Base-by-base conservation (phyloP, 1,284 basidiomycete species). In the Pulveroboletus sp. region DNA sequence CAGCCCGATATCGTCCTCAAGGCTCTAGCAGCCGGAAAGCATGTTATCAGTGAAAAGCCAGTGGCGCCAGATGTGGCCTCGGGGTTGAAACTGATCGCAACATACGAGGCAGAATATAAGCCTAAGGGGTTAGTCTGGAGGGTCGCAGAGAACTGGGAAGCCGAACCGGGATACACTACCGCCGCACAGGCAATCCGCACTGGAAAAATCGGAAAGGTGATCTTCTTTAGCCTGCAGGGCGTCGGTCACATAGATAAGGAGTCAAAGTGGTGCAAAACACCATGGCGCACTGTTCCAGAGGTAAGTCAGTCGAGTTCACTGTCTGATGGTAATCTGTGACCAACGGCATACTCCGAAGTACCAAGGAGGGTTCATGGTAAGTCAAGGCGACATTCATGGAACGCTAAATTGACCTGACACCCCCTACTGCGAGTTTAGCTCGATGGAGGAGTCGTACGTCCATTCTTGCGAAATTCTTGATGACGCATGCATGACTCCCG, bases 31-130 rank as follows among this genome's bases (percentile, higher is more conserved):
- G 87, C 89, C 1, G 91, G 92, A 24, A 95, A 95, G 74, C 89
- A 94, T 65, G 91, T 95, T 48, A 71, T 95, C 54, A 89, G 86
- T 71, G 89, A 94, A 78, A 95, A 95, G 68, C 93, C 93, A 8
- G 79, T 94, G n/a, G 90, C 85, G 2, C 78, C 85, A 38, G 84
- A 88, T 63, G 85, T 94, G 31, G 76, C 78, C 35, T 74, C 77
- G 4, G 92, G 88, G 1, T 72, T 82, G 44, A 74, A 77, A 56
- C 78, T 94, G 35, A 86, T 95, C 66, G 75, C 79, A 42, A 78
- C 77, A 51, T 94, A 91, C 68, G 82, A 91, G 64, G 69, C 70
- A 45, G 70, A 74, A 36, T 92, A 84, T 74, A 84, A 84, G 71
- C 77, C 81, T 5, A 86, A 86, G 68, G 89, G 87, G 2, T 70